Percentiles rank a stretch among this genome's conserved stretches.
Conservation (phyloP, 2,329 filamentous ascomycete species). For the Aspergillus melleus region DNA sequence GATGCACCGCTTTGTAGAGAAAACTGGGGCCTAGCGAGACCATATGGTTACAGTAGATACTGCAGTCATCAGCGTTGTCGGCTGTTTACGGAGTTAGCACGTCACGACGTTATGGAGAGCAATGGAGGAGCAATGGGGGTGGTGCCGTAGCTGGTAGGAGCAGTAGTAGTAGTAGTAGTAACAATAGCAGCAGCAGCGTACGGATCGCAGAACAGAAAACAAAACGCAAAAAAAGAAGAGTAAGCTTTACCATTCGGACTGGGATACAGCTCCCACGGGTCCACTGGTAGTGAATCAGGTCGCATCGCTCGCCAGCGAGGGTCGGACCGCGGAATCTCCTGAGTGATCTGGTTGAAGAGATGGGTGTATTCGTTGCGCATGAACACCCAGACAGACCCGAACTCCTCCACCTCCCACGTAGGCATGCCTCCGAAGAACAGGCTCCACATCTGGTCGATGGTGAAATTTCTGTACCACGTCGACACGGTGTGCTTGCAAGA, state of each 20-base stretch:
- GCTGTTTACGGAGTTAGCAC: not conserved
- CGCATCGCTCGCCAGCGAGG: conserved; percentile 14
- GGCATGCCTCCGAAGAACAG: conserved; percentile 17
- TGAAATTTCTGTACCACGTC: conserved; percentile 19
- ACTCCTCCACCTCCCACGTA: conserved; percentile 20
- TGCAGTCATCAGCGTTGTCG: conserved; percentile 10
- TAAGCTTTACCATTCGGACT: conserved; percentile 7
- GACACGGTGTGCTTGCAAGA: conserved; percentile 5
- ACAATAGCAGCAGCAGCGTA: not conserved
- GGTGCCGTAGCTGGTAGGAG: not conserved
- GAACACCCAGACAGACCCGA: conserved; percentile 15
- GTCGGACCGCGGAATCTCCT: conserved; percentile 13
- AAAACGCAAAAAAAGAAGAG: not conserved
- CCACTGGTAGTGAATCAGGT: conserved; percentile 9
- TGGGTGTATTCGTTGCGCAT: conserved; percentile 12
- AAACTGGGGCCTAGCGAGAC: conserved; percentile 17
- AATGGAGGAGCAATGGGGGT: not conserved
- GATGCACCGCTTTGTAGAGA: conserved; percentile 11
- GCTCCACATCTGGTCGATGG: conserved; percentile 15
- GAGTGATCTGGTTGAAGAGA: conserved; percentile 12
- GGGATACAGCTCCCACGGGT: conserved; percentile 12
- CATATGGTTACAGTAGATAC: conserved; percentile 18
- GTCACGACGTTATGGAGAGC: not conserved
- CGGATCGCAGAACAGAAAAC: not conserved
- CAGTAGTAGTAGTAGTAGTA: not conserved